Evolutionary conservation across 495 filamentous ascomycete species (phyloP).

Genomic region (Terfezia claveryi): DNA sequence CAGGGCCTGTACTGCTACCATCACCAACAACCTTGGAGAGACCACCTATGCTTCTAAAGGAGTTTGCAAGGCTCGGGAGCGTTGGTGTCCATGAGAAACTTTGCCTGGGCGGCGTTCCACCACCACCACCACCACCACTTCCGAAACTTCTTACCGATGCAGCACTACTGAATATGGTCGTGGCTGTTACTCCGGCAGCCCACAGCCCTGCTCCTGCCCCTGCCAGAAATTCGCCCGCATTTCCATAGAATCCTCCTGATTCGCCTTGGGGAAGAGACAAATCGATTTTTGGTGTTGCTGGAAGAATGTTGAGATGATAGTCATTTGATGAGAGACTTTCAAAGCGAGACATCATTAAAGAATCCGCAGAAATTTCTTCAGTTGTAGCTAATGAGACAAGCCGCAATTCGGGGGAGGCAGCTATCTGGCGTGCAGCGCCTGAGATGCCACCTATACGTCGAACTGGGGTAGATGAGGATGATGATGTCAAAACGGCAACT

Average conservation of each 20-base stretch:
- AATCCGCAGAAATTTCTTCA: constrained; percentile 59
- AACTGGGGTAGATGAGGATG: neutral
- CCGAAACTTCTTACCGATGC: constrained; percentile 57
- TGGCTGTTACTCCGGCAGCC: constrained; percentile 68
- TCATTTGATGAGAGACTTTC: constrained; percentile 72
- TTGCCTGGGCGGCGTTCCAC: neutral
- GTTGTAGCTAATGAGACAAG: constrained; percentile 68
- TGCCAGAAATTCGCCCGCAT: constrained; percentile 39
- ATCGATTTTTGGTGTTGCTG: constrained; percentile 41
- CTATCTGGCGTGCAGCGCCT: constrained; percentile 29
- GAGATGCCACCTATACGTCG: constrained; percentile 15
- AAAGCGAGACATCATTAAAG: constrained; percentile 58
- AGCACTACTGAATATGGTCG: constrained; percentile 63
- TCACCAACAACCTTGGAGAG: neutral
- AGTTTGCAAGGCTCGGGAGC: neutral
- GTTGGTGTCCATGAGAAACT: neutral
- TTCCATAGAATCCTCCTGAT: constrained; percentile 20
- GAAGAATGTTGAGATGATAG: constrained; percentile 72
- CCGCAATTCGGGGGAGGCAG: constrained; percentile 64
- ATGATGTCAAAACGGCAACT: constrained; percentile 35
- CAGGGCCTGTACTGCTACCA: neutral
- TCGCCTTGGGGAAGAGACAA: constrained; percentile 19
- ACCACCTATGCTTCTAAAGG: neutral
- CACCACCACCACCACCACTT: constrained; percentile 23
- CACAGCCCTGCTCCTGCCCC: constrained; percentile 40